These are phyloP conservation scores for Nakazawaea sp. DNA, from an alignment of 805 yeast species.

Conservation along the genomic window DNA sequence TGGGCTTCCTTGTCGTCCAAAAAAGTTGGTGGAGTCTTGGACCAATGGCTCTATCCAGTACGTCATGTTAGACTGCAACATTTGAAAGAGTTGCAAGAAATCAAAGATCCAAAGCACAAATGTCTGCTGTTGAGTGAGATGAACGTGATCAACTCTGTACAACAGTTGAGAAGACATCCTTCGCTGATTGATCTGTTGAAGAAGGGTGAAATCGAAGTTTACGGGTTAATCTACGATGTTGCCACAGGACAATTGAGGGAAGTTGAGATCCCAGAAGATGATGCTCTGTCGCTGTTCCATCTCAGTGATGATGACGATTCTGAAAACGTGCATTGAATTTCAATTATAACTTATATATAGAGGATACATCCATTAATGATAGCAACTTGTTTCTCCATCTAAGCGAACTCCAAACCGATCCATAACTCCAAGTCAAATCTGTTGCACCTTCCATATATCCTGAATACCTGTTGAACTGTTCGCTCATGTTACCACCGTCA, in stretches of 20 bases:
- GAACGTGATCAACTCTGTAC: constrained; percentile 68
- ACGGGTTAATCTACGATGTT: constrained; percentile 83
- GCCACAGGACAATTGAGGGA: constrained; percentile 56
- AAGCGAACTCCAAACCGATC: constrained; percentile 64
- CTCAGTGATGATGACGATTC: constrained; percentile 12
- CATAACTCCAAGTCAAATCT: constrained; percentile 87
- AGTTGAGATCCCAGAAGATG: constrained; percentile 20
- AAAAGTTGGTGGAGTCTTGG: constrained; percentile 61
- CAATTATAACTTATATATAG: not conserved
- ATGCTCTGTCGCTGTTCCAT: constrained; percentile 13
- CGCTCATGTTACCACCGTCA: constrained; percentile 70
- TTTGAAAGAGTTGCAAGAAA: constrained; percentile 37
- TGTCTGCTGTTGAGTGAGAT: constrained; percentile 65
- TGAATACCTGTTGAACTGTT: constrained; percentile 74
- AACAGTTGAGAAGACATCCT: constrained; percentile 57
- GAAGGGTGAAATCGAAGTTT: constrained; percentile 60
- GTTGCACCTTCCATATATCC: constrained; percentile 89
- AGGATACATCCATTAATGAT: not conserved
- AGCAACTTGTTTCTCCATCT: constrained; percentile 51
- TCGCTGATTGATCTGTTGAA: constrained; percentile 61
- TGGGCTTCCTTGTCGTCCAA: constrained; percentile 68
- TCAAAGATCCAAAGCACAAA: constrained; percentile 43
- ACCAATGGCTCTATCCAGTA: constrained; percentile 64
- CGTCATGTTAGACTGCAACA: constrained; percentile 64
- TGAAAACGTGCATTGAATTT: not conserved